A percentile compares a stretch with the other conserved stretches of the same genome.
phyloP scores from a whole-genome alignment of 2,329 filamentous ascomycete genomes.

The Aspergillus carbonarius region DNA sequence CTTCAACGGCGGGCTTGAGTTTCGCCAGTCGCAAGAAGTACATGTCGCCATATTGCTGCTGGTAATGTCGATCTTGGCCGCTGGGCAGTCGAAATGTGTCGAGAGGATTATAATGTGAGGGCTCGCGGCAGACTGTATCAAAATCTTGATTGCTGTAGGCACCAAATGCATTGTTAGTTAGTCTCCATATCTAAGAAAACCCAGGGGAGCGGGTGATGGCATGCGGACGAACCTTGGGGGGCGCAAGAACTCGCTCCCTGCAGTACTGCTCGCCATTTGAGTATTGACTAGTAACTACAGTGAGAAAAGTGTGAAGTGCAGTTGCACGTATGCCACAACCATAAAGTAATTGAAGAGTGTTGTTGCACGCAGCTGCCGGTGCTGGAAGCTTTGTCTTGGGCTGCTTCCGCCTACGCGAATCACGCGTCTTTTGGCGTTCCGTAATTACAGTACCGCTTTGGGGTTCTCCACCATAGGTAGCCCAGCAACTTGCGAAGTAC shows the following conservation, averaged over 20 bases:
- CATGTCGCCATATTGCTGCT: slow-evolving; percentile 96
- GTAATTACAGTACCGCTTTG: slow-evolving; percentile 26
- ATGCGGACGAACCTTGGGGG: slow-evolving; percentile 28
- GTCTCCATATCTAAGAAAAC: not conserved
- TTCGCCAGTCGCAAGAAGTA: slow-evolving; percentile 90
- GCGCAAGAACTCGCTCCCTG: slow-evolving; percentile 27
- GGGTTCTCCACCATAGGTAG: slow-evolving; percentile 4
- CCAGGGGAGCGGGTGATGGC: not conserved
- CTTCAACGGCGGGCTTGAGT: slow-evolving; percentile 79
- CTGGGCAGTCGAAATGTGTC: slow-evolving; percentile 71
- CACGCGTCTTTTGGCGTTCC: slow-evolving; percentile 29
- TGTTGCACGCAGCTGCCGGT: not conserved
- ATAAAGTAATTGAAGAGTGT: not conserved
- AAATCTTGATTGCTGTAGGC: slow-evolving; percentile 36
- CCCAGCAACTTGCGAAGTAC: not conserved
- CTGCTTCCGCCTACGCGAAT: slow-evolving; percentile 17
- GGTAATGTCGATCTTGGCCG: slow-evolving; percentile 66
- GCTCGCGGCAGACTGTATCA: slow-evolving; percentile 51
- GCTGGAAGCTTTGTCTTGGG: slow-evolving; percentile 1
- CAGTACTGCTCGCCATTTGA: slow-evolving; percentile 18
- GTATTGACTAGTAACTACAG: not conserved
- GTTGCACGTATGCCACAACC: not conserved
- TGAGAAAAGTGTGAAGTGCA: not conserved
- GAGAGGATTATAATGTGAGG: slow-evolving; percentile 70
- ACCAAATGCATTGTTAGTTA: slow-evolving; percentile 4